phyloP scores from a whole-genome alignment of 1,139 yeast genomes.

The Magnusiomyces fungicola region DNA sequence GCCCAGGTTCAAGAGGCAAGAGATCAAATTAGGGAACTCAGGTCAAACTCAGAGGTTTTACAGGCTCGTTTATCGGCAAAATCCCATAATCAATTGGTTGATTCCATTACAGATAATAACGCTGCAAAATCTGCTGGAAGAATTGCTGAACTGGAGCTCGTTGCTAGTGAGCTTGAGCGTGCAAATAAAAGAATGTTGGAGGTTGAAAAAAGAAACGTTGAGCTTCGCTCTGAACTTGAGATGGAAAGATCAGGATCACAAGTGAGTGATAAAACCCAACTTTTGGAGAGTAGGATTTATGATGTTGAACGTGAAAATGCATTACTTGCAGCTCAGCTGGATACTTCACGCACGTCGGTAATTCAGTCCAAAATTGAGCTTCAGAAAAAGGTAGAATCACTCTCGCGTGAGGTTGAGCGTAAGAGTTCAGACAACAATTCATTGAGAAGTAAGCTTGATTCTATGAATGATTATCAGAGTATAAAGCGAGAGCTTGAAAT shows the following conservation, averaged over 20 bases:
- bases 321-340: slow-evolving; percentile 57
- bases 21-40: slow-evolving; percentile 30
- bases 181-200: slow-evolving; percentile 63
- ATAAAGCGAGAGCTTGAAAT: slow-evolving; percentile 66
- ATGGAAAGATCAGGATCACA: slow-evolving; percentile 41
- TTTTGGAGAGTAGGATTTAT: slow-evolving; percentile 21
- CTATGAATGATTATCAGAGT: slow-evolving; percentile 74
- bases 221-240: slow-evolving; percentile 58
- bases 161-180: slow-evolving; percentile 66
- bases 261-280: slow-evolving; percentile 43
- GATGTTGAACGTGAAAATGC: slow-evolving; percentile 44
- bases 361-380: slow-evolving; percentile 10
- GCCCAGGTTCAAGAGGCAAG: slow-evolving; percentile 37
- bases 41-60: slow-evolving; percentile 22
- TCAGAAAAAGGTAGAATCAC: slow-evolving; percentile 34
- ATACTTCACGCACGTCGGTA: slow-evolving; percentile 27
- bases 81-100: slow-evolving; percentile 19
- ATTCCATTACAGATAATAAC: slow-evolving; percentile 16
- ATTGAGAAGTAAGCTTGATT: slow-evolving; percentile 53
- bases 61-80: slow-evolving; percentile 27
- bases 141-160: slow-evolving; percentile 52
- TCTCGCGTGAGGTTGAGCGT: slow-evolving; percentile 43
- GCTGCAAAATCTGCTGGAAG: slow-evolving; percentile 25
- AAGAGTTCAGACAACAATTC: slow-evolving; percentile 45
- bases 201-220: slow-evolving; percentile 72